These are phyloP conservation scores for Cryptococcus floricola DNA, from an alignment of 1,284 basidiomycete genomes.

Conservation along the genomic window DNA sequence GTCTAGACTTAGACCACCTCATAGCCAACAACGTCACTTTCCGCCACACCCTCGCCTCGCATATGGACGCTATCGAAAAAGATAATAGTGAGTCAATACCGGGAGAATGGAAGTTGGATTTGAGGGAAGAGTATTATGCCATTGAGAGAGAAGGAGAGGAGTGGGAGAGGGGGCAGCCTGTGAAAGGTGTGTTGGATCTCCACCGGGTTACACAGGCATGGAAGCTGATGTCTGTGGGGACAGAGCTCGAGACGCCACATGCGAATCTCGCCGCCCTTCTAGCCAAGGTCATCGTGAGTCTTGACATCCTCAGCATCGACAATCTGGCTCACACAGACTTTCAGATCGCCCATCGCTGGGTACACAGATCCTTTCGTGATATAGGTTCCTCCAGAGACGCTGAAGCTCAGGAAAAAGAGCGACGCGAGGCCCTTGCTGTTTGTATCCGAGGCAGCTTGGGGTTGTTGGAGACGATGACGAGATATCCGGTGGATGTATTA, in stretches of 20 bases:
- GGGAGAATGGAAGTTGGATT: background rate
- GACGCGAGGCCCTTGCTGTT: slow-evolving; percentile 6
- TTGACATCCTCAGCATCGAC: too few species aligned
- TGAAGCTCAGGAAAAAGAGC: slow-evolving; percentile 1
- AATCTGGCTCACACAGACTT: too few species aligned
- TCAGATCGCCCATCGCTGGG: too few species aligned
- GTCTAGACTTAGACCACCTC: slow-evolving; percentile 3
- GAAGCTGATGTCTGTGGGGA: background rate
- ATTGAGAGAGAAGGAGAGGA: slow-evolving; percentile 2
- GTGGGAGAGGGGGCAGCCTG: too few species aligned
- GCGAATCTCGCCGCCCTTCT: slow-evolving; percentile 4
- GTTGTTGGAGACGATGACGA: slow-evolving; percentile 4
- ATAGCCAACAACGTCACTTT: slow-evolving; percentile 8
- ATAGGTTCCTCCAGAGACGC: too few species aligned
- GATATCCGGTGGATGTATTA: slow-evolving; percentile 1
- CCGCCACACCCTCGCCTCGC: slow-evolving; percentile 1
- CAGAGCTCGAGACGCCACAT: slow-evolving; percentile 6
- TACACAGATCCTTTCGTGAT: too few species aligned
- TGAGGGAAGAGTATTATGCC: slow-evolving; percentile 4
- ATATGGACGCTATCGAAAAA: slow-evolving; percentile 11
- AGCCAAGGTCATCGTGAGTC: slow-evolving; percentile 10
- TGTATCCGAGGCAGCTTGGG: slow-evolving; percentile 8
- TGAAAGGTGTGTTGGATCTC: too few species aligned
- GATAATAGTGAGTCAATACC: background rate
- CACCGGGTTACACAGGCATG: too few species aligned